Evolutionary conservation across 2,329 filamentous ascomycete species (phyloP).

Genomic region (Passalora sequoiae): DNA sequence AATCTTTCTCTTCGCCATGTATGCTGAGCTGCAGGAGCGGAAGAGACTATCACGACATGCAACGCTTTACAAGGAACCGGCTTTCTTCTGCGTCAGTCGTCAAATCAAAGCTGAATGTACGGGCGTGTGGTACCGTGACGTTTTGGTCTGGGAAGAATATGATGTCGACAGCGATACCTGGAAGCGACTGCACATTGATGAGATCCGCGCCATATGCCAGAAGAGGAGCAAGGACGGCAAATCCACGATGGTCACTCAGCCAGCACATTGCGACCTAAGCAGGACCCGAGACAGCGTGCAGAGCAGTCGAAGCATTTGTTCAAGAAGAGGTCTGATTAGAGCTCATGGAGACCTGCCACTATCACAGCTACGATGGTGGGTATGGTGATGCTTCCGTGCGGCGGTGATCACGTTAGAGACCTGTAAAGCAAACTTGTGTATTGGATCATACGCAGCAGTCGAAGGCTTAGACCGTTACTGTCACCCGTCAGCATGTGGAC

Average conservation of each 20-base stretch:
- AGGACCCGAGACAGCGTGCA: conserved; percentile 15
- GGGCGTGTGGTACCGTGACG: conserved; percentile 17
- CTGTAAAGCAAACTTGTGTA: too few species aligned
- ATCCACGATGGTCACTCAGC: conserved; percentile 13
- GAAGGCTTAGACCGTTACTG: not conserved
- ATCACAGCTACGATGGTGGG: conserved; percentile 21
- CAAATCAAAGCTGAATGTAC: conserved; percentile 16
- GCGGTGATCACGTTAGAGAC: too few species aligned
- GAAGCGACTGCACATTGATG: conserved; percentile 8
- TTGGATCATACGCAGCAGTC: too few species aligned
- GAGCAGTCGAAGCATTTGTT: conserved; percentile 18
- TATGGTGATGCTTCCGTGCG: conserved; percentile 15
- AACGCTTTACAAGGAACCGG: conserved; percentile 13
- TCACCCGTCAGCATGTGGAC: not conserved
- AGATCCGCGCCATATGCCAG: conserved; percentile 10
- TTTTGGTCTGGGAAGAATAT: conserved; percentile 21
- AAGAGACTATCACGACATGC: conserved; percentile 5
- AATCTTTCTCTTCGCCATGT: conserved; percentile 19
- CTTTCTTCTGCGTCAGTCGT: conserved; percentile 14
- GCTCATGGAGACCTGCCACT: conserved; percentile 6
- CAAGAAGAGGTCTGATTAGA: conserved; percentile 18
- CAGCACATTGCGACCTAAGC: conserved; percentile 15
- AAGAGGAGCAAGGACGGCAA: conserved; percentile 11
- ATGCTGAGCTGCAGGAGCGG: conserved; percentile 15
- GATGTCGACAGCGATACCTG: conserved; percentile 6